Conservation (phyloP, 768 basidiomycete species). For the Rhodosporidiobolus sp. region DNA sequence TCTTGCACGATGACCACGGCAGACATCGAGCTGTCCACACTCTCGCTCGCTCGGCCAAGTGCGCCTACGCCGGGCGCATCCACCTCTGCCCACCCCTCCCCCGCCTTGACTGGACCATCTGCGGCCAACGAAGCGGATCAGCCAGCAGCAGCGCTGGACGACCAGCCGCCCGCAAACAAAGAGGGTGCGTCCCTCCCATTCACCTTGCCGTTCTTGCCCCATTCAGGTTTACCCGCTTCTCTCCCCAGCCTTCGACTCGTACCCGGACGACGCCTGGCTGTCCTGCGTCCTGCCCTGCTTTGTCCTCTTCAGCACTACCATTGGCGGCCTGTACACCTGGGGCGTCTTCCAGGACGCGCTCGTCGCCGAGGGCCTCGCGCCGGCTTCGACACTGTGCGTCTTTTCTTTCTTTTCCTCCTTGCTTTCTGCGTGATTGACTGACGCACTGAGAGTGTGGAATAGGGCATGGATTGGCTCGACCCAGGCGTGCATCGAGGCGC, state of each 20-base stretch:
- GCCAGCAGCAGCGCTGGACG: too few relatives aligned
- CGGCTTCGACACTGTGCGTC: conserved; percentile 29
- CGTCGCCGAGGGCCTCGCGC: conserved; percentile 27
- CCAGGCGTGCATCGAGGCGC: conserved; percentile 7
- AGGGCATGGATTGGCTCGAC: conserved; percentile 36
- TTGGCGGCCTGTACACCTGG: conserved; percentile 15
- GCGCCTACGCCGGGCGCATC: too few relatives aligned
- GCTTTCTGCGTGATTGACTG: too few relatives aligned
- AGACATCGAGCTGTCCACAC: too few relatives aligned
- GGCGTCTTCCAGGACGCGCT: not conserved
- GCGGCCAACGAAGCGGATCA: too few relatives aligned
- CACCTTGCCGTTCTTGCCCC: not conserved
- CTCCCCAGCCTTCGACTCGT: conserved; percentile 14
- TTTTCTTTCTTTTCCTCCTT: too few relatives aligned
- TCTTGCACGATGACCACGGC: too few relatives aligned
- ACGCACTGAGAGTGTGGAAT: too few relatives aligned
- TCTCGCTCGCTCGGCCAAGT: too few relatives aligned
- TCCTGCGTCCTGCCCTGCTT: not conserved
- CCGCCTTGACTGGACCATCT: too few relatives aligned
- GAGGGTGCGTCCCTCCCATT: not conserved
- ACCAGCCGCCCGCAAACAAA: conserved; percentile 5
- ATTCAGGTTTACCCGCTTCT: not conserved
- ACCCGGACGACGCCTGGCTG: conserved; percentile 15
- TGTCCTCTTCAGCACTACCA: not conserved
- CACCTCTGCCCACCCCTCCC: too few relatives aligned